Evolutionary conservation across 495 filamentous ascomycete genomes (phyloP), one percentile per base, ranked within the genome.

Genomic region (Xylaria sp.): DNA sequence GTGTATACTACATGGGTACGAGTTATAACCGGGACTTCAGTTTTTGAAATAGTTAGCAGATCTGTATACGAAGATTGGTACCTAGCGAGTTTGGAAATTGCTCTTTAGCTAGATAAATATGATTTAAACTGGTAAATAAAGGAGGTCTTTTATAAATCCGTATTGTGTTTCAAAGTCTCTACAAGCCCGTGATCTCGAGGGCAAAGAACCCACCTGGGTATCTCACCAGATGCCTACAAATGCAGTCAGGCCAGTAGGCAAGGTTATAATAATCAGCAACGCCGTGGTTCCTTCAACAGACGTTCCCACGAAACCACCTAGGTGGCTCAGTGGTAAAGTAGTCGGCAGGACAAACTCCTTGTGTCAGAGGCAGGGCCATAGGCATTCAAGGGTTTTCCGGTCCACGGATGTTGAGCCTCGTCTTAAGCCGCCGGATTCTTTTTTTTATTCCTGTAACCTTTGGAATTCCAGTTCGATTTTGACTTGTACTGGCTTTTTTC

Each of bases 321-420:
- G n/a, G n/a, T 50, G 48, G 48, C n/a, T 1, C 9, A 50, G 48
- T 50, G 48, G 48, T 50, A 50, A 50, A 50, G 48, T 50, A 50
- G 48, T 50, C 48, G 48, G 9, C 48, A 50, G 48, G 48, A 50
- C 48, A 50, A 50, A 50, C 48, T 50, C 48, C 48, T 50, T 50
- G 48, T 50, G 48, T 50, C 48, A 50, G 48, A 50, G 48, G 48
- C 48, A 50, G 48, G 46, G 46, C 46, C 46, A 50, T 50, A 50
- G 46, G 46, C 46, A 50, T 50, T 50, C 48, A 50, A 50, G 48
- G 48, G 48, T 50, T 50, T 50, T 50, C 48, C 48, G 48, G 48
- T 50, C 48, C 48, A 21, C 19, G 57, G 57, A 61, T 21, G 33
- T 61, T 40, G 33, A 61, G 35, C 35, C 57, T 61, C n/a, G 57